Percentiles rank a stretch among this genome's conserved stretches.
These are phyloP conservation scores for Cucumis hystrix DNA, from an alignment of 306 rosid species.

Conservation along the genomic window DNA sequence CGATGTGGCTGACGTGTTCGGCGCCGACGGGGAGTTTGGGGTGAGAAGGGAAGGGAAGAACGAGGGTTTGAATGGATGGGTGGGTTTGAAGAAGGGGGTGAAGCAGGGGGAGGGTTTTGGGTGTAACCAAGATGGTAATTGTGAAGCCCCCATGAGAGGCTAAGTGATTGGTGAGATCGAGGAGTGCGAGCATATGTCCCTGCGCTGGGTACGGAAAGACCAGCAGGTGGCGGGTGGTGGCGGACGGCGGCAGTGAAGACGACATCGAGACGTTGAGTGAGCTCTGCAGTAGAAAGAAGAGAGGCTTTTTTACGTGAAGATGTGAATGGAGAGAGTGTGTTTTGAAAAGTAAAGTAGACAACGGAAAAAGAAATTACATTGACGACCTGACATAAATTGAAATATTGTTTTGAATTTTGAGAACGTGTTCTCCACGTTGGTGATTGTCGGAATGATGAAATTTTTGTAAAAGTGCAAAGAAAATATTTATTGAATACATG, in stretches of 20 bases:
- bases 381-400: too few species aligned
- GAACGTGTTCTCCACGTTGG: too few species aligned
- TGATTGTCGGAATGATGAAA: too few species aligned
- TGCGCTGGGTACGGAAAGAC: constrained; percentile 64
- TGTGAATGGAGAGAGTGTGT: too few species aligned
- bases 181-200: constrained; percentile 52
- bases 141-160: constrained; percentile 17
- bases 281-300: too few species aligned
- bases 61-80: constrained; percentile 21
- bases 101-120: constrained; percentile 38
- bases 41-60: constrained; percentile 55
- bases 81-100: constrained; percentile 36
- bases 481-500: too few species aligned
- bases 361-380: too few species aligned
- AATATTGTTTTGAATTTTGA: too few species aligned
- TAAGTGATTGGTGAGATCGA: constrained; percentile 42
- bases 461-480: too few species aligned
- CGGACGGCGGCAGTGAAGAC: background rate
- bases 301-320: too few species aligned
- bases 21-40: constrained; percentile 33
- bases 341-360: too few species aligned
- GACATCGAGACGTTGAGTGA: background rate
- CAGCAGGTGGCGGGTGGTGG: constrained; percentile 26
- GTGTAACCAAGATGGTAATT: constrained; percentile 45
- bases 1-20: constrained; percentile 41